Evolutionary conservation across 441 rosid species (phyloP), one percentile per base, ranked within the genome.

Genomic region (Corymbia citriodora): DNA sequence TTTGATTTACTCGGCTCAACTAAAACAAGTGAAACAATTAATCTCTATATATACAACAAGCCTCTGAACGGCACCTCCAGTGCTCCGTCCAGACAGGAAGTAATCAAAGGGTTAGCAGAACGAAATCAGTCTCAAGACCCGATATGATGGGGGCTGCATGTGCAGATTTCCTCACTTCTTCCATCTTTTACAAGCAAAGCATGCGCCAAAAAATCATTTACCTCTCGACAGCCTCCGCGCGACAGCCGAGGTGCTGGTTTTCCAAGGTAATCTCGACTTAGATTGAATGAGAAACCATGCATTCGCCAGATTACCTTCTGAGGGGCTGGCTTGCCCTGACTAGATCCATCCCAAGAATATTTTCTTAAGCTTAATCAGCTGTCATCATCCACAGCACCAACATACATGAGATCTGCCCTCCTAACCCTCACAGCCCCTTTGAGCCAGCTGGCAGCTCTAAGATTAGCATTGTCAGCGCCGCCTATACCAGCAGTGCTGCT

Each of bases 401-500:
- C 91, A 87, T 98, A 98, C 3, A 97, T 95, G 91, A 98, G 98
- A 92, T 98, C 99, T 52, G 96, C 92, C 89, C 99, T 93, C 91
- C 99, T 96, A 91, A 96, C 96, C 92, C 99, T 96, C 87, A 97
- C 94, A 40, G 99, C 94, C 87, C 99, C 99, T 94, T 95, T 98
- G 36, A 98, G 96, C 99, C 97, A 98, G 94, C 94, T 94, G 90
- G 96, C 91, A 87, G 99, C 99, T 93, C 97, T 93, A 91, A 95
- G 96, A 94, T 97, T 97, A 81, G 95, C 90, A 93, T 93, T 95
- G 92, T 96, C 99, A 87, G 94, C 95, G 72, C 96, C 93, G 72
- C 95, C 94, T 50, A 93, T 91, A 91, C 90, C 93, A 55, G 94
- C 88, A 11, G 94, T 91, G 93, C 93, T 92, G 63, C 96, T 93